Conservation (phyloP, 768 basidiomycete genomes). For the Boletus rubroflammeus region DNA sequence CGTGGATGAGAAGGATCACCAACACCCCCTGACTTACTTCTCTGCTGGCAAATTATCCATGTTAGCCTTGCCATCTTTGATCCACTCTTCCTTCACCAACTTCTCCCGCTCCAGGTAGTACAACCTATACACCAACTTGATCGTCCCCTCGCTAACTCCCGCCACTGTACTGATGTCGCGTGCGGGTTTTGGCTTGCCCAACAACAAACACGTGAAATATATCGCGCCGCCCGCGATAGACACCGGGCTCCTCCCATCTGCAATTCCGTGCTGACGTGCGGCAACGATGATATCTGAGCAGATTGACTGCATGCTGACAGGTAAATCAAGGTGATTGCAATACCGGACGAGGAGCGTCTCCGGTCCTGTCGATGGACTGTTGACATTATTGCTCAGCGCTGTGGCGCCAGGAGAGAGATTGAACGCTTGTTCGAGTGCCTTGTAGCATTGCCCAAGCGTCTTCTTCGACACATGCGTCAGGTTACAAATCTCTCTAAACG, state of each 20-base stretch:
- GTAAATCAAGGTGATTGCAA: slow-evolving; percentile 88
- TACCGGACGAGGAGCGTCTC: slow-evolving; percentile 90
- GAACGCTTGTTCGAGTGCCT: slow-evolving; percentile 83
- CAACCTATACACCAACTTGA: slow-evolving; percentile 82
- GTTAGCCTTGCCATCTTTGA: slow-evolving; percentile 72
- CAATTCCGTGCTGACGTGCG: slow-evolving; percentile 80
- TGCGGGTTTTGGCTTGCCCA: slow-evolving; percentile 70
- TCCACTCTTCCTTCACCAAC: slow-evolving; percentile 83
- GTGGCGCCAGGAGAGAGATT: slow-evolving; percentile 82
- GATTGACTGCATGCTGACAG: slow-evolving; percentile 76
- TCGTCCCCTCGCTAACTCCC: slow-evolving; percentile 93
- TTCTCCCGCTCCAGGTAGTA: slow-evolving; percentile 73
- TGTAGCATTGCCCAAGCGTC: slow-evolving; percentile 90
- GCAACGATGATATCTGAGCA: slow-evolving; percentile 79
- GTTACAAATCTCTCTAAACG: slow-evolving; percentile 94
- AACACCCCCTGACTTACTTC: slow-evolving; percentile 7
- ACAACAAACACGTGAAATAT: slow-evolving; percentile 83
- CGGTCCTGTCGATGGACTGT: slow-evolving; percentile 58
- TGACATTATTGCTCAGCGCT: slow-evolving; percentile 40
- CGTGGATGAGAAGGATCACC: neutral
- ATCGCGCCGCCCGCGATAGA: slow-evolving; percentile 99
- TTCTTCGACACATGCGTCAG: slow-evolving; percentile 94
- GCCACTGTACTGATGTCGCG: slow-evolving; percentile 89
- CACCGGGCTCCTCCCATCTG: slow-evolving; percentile 91
- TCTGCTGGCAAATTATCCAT: slow-evolving; percentile 29